Base-by-base conservation (phyloP, 495 filamentous ascomycete genomes). In the Penicillium flavigenum region DNA sequence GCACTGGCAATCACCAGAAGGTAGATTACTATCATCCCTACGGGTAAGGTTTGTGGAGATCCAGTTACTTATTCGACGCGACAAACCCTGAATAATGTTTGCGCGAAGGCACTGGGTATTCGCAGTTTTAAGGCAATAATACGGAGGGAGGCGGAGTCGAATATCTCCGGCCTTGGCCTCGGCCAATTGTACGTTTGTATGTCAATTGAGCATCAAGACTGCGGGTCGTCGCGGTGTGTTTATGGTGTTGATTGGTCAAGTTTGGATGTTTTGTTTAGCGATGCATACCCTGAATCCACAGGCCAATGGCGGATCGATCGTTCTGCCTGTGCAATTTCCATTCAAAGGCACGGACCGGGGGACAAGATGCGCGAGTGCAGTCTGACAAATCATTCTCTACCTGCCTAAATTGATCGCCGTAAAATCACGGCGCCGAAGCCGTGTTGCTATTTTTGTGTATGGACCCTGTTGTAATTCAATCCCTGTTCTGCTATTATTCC, bases 111-210 rank as follows among this genome's bases (percentile, higher is more conserved):
- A 22, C 22, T 17, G 51, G 27, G 5, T 20, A 41, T 16, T 51
- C 14, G 14, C 48, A 17, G 31, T 8, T 54, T 54, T 54, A 54
- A 54, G 41, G 42, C 6, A 36, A 34, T 38, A 1, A 34, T 24
- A 17, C 8, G 20, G 11, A 45, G 27, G 29, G 51, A 45, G 51
- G 51, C 51, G 51, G 38, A 54, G 51, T 31, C 51, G 5, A 31
- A 36, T 36, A 17, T 41, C 5, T 19, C 14, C 32, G 31, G 32
- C 10, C 51, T 53, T 44, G 39, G 39, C 39, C 11, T 53, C 34
- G 27, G 39, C 39, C 17, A 8, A 39, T 31, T 10, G 29, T 31
- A 31, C 29, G 11, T 31, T 16, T 38, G 9, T 17, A 16, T 41
- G 19, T 51, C 12, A 5, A 27, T 24, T 47, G 45, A 29, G 16